These are phyloP conservation scores for Gaertneriomyces semiglobifer DNA, from an alignment of 192 early-diverging fungal species.

Conservation along the genomic window DNA sequence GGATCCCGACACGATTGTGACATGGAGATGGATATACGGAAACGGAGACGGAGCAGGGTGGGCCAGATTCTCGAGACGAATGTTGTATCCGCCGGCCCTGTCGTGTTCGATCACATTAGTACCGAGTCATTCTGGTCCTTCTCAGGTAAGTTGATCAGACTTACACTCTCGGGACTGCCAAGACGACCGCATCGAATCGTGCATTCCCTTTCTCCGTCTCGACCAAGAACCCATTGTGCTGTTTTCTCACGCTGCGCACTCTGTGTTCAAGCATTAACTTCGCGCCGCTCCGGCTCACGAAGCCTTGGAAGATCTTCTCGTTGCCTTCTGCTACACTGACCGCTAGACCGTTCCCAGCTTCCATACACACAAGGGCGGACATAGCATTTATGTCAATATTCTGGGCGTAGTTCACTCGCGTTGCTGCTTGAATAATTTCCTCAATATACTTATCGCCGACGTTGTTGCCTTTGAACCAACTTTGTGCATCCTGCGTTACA, in stretches of 20 bases:
- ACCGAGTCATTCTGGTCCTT: not conserved
- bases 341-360: constrained; percentile 16
- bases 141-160: not conserved
- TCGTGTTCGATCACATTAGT: not conserved
- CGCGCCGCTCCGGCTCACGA: not conserved
- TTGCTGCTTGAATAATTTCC: constrained; percentile 19
- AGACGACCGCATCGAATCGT: constrained; percentile 8
- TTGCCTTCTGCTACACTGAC: constrained; percentile 18
- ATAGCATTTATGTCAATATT: constrained; percentile 18
- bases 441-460: constrained; percentile 12
- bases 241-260: not conserved
- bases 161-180: constrained; percentile 14
- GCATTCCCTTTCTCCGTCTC: constrained; percentile 1
- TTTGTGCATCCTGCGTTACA: not conserved
- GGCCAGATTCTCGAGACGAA: not conserved
- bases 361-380: constrained; percentile 22
- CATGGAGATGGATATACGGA: constrained; percentile 22
- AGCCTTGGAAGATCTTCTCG: constrained; percentile 20
- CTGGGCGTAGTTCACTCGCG: constrained; percentile 23
- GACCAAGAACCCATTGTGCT: not conserved
- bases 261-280: not conserved
- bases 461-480: constrained; percentile 2
- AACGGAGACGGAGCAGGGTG: not conserved
- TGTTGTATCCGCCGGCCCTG: not conserved
- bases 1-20: constrained; percentile 13